A percentile compares a stretch with the other conserved stretches of the same genome.
phyloP scores from a whole-genome alignment of 345 rosid species.

The Ceriops zippeliana region DNA sequence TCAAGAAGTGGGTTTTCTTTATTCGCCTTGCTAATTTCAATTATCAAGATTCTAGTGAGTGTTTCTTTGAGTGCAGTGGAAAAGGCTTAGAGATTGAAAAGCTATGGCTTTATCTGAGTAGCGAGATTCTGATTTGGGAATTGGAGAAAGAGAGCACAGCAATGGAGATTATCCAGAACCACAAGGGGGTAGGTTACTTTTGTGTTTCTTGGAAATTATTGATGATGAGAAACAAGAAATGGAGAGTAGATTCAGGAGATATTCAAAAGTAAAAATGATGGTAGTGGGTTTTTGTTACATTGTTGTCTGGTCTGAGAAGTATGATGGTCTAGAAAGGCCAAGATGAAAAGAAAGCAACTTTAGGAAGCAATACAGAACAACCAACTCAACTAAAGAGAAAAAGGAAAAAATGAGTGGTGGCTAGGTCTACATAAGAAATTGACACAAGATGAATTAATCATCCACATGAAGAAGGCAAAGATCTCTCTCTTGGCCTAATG shows the following conservation, averaged over 20 bases:
- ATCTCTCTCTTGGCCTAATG: neutral
- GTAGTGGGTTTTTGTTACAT: neutral
- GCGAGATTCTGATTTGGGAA: neutral
- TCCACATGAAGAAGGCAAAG: neutral
- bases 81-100: neutral
- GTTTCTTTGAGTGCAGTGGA: neutral
- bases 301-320: neutral
- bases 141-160: neutral
- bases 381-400: neutral
- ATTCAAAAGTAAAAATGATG: slow-evolving; percentile 17
- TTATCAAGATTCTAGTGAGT: neutral
- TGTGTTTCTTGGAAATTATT: neutral
- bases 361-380: neutral
- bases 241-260: slow-evolving; percentile 34
- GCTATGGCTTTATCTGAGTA: neutral
- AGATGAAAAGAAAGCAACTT: neutral
- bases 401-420: neutral
- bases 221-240: neutral
- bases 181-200: neutral
- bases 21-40: neutral
- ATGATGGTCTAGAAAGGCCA: neutral
- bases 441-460: slow-evolving; percentile 5
- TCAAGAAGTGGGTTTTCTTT: slow-evolving; percentile 12
- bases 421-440: neutral
- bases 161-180: neutral